Base-by-base conservation (phyloP, 2,329 filamentous ascomycete species). In the Fusarium nematophilum region DNA sequence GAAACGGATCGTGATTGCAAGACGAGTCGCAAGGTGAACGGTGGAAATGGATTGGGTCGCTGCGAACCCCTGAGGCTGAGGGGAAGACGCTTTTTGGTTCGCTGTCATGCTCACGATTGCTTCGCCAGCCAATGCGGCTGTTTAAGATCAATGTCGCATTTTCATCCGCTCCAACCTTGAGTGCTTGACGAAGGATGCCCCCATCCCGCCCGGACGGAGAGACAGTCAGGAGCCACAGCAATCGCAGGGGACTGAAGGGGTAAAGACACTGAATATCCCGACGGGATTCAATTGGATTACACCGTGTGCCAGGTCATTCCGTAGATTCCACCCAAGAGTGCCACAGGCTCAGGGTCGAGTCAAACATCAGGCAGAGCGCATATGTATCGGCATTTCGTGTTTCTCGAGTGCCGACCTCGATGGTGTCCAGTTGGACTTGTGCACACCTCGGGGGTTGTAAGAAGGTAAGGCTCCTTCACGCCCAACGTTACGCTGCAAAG, bases 71-170 rank as follows among this genome's bases (percentile, higher is more conserved):
- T 59, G 57, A 55, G 15, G 27, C 40, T 53, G 39, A 44, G 45
- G 44, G 45, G n/a, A 36, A 42, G 49, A 40, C 6, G 11, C 40
- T 29, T 30, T 38, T 18, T 21, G n/a, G 27, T 49, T 45, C 21
- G 54, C 36, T 26, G 25, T 38, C n/a, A 42, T 49, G 25, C 18
- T 47, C 23, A 29, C 33, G 14, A 29, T 46, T 47, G 37, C 14
- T 58, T 46, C 11, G 40, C 39, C 53, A 44, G 43, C 54, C 51
- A 57, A 61, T 69, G 42, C 55, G 49, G 43, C 30, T 57, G 47
- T 62, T 58, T 42, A 53, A 61, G 55, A 43, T 57, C 57, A 62
- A 55, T 43, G 42, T 57, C 37, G 47, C 60, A 67, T 57, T 55
- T 57, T 56, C 42, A 59, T 50, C 44, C 53, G 43, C 57, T 50